A percentile compares a stretch with the other conserved stretches of the same genome.
These are phyloP conservation scores for Calycina herbarum DNA, from an alignment of 2,329 filamentous ascomycete genomes.

Conservation along the genomic window DNA sequence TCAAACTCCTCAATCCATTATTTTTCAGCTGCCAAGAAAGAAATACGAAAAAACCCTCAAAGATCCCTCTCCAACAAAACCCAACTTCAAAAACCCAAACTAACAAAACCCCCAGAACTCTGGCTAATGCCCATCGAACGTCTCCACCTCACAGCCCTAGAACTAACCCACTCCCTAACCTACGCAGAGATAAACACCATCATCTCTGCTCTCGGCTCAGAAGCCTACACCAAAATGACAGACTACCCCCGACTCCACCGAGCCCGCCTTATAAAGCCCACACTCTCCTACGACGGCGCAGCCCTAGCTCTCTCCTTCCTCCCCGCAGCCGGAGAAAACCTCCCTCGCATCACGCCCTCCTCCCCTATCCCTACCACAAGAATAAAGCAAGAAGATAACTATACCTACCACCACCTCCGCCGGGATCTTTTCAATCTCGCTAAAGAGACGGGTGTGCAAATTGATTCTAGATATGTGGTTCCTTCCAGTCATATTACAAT, in stretches of 20 bases:
- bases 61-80: not conserved
- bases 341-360: conserved; percentile 24
- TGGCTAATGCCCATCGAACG: conserved; percentile 82
- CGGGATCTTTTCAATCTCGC: conserved; percentile 70
- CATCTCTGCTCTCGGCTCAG: conserved; percentile 55
- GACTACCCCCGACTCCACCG: conserved; percentile 68
- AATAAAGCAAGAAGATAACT: conserved; percentile 57
- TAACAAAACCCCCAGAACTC: conserved; percentile 52
- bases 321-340: conserved; percentile 67
- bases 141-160: conserved; percentile 83
- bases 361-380: conserved; percentile 14
- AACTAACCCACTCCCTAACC: conserved; percentile 79
- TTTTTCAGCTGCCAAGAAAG: not conserved
- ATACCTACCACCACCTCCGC: conserved; percentile 89
- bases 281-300: conserved; percentile 80
- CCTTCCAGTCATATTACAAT: conserved; percentile 90
- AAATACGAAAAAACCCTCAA: not conserved
- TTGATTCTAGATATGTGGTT: conserved; percentile 81
- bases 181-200: conserved; percentile 65
- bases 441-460: conserved; percentile 60
- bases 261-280: conserved; percentile 75
- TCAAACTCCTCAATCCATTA: not conserved
- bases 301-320: conserved; percentile 87
- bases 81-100: not conserved
- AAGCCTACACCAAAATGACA: conserved; percentile 56